Evolutionary conservation across 345 rosid genomes (phyloP).

Genomic region (Streptanthus diversifolius): DNA sequence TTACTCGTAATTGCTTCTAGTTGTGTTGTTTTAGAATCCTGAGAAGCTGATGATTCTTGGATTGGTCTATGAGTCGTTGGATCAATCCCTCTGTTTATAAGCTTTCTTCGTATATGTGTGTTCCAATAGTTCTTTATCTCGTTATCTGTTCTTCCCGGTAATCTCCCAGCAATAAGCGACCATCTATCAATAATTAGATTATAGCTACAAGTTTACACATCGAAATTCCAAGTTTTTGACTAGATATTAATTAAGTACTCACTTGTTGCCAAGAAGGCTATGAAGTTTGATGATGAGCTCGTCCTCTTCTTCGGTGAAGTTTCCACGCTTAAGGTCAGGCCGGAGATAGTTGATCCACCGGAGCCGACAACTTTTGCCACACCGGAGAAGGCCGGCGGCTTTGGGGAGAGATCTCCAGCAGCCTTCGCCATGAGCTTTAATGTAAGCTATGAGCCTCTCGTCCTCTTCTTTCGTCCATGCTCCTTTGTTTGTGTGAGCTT

Average conservation of each 20-base stretch:
- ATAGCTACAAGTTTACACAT: background rate
- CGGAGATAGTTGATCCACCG: constrained; percentile 70
- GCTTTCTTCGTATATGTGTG: constrained; percentile 84
- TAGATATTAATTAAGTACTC: background rate
- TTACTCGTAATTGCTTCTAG: constrained; percentile 22
- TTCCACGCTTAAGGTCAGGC: constrained; percentile 68
- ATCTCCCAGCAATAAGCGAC: constrained; percentile 81
- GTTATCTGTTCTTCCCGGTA: constrained; percentile 86
- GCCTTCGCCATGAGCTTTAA: constrained; percentile 67
- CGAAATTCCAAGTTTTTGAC: background rate
- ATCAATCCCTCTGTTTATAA: constrained; percentile 72
- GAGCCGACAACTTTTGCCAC: constrained; percentile 73
- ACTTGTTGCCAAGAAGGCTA: constrained; percentile 66
- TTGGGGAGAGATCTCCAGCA: constrained; percentile 73
- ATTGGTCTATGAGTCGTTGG: constrained; percentile 72
- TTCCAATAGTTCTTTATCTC: constrained; percentile 91
- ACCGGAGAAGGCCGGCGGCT: constrained; percentile 66
- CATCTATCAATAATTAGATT: constrained; percentile 42
- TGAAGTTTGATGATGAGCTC: constrained; percentile 70
- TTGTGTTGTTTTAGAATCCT: constrained; percentile 27
- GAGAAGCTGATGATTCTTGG: constrained; percentile 43
- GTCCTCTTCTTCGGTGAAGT: constrained; percentile 62
- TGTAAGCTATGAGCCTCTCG: constrained; percentile 53
- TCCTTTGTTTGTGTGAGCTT: constrained; percentile 71
- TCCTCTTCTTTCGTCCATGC: constrained; percentile 64